Conservation (phyloP, 176 grass and related monocot genomes). For the Cenchrus americanus region DNA sequence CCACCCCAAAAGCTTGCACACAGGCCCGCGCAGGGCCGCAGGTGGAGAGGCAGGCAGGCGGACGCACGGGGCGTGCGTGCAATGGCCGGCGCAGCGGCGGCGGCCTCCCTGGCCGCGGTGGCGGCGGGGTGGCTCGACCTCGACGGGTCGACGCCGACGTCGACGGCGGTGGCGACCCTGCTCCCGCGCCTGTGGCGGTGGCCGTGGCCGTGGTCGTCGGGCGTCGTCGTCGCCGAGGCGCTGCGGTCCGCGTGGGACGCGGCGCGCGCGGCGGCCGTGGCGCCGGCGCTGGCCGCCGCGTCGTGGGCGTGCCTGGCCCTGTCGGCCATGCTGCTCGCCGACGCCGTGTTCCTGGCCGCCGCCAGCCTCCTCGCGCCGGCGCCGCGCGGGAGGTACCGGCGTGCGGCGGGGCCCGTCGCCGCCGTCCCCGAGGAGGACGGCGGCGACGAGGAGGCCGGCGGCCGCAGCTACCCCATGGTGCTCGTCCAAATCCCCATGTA, state of each 20-base stretch:
- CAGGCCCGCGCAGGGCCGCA: neutral
- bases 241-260: constrained; percentile 36
- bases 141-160: neutral
- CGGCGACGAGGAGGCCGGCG: constrained; percentile 41
- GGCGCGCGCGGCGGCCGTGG: constrained; percentile 58
- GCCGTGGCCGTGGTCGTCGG: neutral
- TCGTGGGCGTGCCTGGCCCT: constrained; percentile 56
- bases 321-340: constrained; percentile 76
- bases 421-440: neutral
- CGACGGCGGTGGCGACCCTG: neutral
- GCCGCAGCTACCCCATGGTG: constrained; percentile 73
- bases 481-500: constrained; percentile 99
- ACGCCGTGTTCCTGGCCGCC: constrained; percentile 69
- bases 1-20: neutral
- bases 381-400: constrained; percentile 40
- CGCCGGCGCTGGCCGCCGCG: constrained; percentile 63
- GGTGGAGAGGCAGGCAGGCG: neutral
- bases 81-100: constrained; percentile 32
- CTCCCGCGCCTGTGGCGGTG: neutral
- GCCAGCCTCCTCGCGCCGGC: constrained; percentile 56
- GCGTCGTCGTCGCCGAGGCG: neutral
- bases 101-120: neutral
- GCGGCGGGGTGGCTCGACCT: constrained; percentile 16
- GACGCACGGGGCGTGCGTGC: neutral
- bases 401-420: constrained; percentile 44